phyloP scores from a whole-genome alignment of 225 moss, liverwort and hornwort genomes.

The Neckera pumila region DNA sequence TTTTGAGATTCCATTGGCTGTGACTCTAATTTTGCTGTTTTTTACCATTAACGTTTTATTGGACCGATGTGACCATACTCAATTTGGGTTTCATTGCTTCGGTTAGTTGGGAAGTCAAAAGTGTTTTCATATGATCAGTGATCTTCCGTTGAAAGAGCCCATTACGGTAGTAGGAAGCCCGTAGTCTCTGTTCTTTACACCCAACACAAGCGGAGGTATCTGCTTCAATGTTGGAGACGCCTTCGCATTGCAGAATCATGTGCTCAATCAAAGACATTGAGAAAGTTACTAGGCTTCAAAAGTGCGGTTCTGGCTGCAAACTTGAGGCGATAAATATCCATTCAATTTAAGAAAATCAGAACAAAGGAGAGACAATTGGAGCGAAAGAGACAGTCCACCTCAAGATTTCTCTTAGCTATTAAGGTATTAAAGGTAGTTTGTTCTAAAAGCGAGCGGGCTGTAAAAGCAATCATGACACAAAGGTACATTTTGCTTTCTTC shows the following conservation, averaged over 20 bases:
- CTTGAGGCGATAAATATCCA: neutral
- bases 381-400: conserved; percentile 85
- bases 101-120: neutral
- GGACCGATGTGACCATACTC: neutral
- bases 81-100: neutral
- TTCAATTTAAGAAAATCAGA: neutral
- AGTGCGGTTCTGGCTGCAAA: neutral
- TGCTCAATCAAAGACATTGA: neutral
- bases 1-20: neutral
- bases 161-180: neutral
- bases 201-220: neutral
- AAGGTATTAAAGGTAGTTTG: too few relatives aligned
- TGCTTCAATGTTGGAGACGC: neutral
- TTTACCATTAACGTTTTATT: neutral
- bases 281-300: neutral
- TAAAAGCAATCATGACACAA: too few relatives aligned
- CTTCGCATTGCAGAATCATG: neutral
- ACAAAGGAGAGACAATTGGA: conserved; percentile 5
- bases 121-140: neutral
- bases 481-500: too few relatives aligned
- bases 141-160: neutral
- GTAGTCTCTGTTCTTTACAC: neutral
- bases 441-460: too few relatives aligned
- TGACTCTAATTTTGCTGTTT: neutral
- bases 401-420: conserved; percentile 56